Percentiles rank a stretch among this genome's conserved stretches.
Evolutionary conservation across 176 grass and related monocot genomes (phyloP).

Genomic region (Bromus sterilis): DNA sequence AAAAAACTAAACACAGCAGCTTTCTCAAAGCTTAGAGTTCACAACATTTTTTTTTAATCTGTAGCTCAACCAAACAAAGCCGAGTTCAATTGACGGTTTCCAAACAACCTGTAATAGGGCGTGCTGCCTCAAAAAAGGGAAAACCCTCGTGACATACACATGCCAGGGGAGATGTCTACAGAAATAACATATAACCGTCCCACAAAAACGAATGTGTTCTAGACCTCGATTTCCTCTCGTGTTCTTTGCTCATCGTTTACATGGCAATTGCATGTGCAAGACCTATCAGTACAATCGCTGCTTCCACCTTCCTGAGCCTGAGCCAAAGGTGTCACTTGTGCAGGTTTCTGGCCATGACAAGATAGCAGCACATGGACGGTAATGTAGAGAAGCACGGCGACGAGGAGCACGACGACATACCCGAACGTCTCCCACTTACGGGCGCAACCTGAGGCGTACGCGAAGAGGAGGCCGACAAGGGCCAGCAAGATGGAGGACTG

Average conservation of each 20-base stretch:
- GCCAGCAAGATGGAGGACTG: not conserved
- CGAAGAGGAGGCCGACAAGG: not conserved
- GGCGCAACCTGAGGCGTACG: not conserved
- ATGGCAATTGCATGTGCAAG: not conserved
- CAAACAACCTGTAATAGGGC: too few relatives aligned
- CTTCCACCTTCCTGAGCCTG: not conserved
- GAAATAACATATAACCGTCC: not conserved
- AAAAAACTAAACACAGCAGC: too few relatives aligned
- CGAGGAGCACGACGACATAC: not conserved
- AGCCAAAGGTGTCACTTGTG: not conserved
- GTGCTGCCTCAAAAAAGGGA: too few relatives aligned
- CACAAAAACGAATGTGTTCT: not conserved
- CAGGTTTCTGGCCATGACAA: not conserved
- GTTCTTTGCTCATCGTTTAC: not conserved
- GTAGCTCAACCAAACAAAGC: too few relatives aligned
- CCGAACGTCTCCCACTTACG: not conserved
- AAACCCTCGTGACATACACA: too few relatives aligned
- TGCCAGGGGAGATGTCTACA: not conserved
- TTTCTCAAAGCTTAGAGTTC: too few relatives aligned
- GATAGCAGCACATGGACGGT: not conserved
- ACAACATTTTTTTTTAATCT: too few relatives aligned
- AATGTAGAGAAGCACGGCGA: not conserved
- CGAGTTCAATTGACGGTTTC: too few relatives aligned
- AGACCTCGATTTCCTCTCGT: not conserved
- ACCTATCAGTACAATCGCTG: not conserved